Conservation (phyloP, 31 red algal genomes). For the Porphyra umbilicalis region DNA sequence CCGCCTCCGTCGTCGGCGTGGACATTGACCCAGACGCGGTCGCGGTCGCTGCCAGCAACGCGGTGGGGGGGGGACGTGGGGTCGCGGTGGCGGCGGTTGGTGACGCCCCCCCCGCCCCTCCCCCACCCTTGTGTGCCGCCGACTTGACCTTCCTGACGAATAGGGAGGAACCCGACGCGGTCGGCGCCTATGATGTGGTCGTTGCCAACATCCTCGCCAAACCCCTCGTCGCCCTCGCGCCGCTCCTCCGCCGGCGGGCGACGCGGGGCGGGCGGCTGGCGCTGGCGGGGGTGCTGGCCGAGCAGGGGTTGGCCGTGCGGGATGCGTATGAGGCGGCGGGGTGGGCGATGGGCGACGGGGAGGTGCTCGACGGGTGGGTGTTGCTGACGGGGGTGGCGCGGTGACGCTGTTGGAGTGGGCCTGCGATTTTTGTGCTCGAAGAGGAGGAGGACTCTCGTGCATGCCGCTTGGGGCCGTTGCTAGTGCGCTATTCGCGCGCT, state of each 20-base stretch:
- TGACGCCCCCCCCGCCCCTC: not conserved
- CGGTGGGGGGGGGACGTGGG: slow-evolving; percentile 23
- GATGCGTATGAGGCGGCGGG: slow-evolving; percentile 11
- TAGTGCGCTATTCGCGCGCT: too few species aligned
- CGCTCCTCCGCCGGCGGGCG: slow-evolving; percentile 15
- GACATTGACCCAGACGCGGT: slow-evolving; percentile 69
- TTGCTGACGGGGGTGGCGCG: slow-evolving; percentile 21
- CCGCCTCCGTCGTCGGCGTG: slow-evolving; percentile 31
- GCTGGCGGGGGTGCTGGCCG: slow-evolving; percentile 36
- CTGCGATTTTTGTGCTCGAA: too few species aligned
- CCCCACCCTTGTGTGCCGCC: not conserved
- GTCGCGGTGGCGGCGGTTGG: not conserved
- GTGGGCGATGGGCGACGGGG: slow-evolving; percentile 11
- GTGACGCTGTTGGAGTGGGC: too few species aligned
- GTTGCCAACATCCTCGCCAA: slow-evolving; percentile 80
- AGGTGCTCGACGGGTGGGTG: slow-evolving; percentile 45
- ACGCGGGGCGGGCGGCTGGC: slow-evolving; percentile 39
- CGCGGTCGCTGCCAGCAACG: slow-evolving; percentile 34
- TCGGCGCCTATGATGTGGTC: slow-evolving; percentile 34
- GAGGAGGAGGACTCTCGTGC: too few species aligned
- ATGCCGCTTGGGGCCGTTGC: too few species aligned
- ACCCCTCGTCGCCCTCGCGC: slow-evolving; percentile 47
- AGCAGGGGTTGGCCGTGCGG: slow-evolving; percentile 22
- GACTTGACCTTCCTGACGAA: not conserved
- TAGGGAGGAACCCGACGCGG: slow-evolving; percentile 3